Percentiles rank a stretch among this genome's conserved stretches.
Conservation (phyloP, 805 yeast genomes). For the Starmera amethionina region DNA sequence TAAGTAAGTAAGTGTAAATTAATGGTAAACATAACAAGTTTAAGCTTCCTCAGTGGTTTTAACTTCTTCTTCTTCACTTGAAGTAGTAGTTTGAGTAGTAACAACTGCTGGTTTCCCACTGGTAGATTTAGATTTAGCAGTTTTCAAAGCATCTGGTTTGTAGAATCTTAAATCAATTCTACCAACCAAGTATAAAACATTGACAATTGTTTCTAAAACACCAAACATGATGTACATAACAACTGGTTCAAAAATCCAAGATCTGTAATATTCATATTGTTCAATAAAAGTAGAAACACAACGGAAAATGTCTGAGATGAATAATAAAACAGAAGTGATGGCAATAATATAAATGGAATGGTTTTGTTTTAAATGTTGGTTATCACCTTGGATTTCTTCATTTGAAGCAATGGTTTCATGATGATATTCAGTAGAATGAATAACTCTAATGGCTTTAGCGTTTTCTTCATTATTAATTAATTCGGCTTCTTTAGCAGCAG, state of each 20-base stretch:
- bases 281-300: conserved; percentile 33
- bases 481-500: conserved; percentile 34
- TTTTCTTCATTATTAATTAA: conserved; percentile 19
- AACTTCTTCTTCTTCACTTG: too few species aligned
- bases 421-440: conserved; percentile 44
- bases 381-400: conserved; percentile 14
- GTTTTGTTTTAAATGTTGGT: conserved; percentile 33
- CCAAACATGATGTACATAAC: conserved; percentile 67
- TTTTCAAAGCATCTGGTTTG: conserved; percentile 49
- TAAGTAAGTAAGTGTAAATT: too few species aligned
- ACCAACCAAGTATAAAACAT: conserved; percentile 45
- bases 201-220: conserved; percentile 49
- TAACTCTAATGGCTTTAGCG: conserved; percentile 43
- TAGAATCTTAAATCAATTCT: conserved; percentile 73
- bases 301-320: conserved; percentile 42
- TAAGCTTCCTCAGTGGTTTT: too few species aligned
- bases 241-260: conserved; percentile 42
- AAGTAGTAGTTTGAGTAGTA: too few species aligned
- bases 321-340: conserved; percentile 37
- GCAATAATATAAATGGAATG: conserved; percentile 34
- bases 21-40: too few species aligned
- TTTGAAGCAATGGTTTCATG: conserved; percentile 18
- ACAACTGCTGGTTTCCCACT: too few species aligned
- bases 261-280: conserved; percentile 21
- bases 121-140: background rate